Evolutionary conservation across 768 basidiomycete genomes (phyloP).

Genomic region (Auricularia sp.): DNA sequence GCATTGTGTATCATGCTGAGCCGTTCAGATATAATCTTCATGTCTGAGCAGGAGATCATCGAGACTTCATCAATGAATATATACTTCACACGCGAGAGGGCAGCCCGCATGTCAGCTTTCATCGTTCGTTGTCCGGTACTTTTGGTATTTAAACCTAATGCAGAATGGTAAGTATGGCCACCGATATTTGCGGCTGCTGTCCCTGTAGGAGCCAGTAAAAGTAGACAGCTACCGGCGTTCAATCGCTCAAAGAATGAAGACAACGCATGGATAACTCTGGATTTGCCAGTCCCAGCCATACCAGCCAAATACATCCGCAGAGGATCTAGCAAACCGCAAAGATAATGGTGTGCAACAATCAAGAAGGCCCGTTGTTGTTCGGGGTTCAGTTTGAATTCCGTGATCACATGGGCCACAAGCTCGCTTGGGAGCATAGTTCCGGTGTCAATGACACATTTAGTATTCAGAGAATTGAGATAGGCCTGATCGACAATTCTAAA

Average conservation of each 20-base stretch:
- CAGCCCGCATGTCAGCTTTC: slow-evolving; percentile 10
- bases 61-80: slow-evolving; percentile 37
- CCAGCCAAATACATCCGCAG: slow-evolving; percentile 9
- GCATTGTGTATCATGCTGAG: slow-evolving; percentile 14
- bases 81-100: slow-evolving; percentile 20
- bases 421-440: neutral
- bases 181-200: slow-evolving; percentile 5
- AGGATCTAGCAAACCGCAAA: neutral
- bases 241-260: neutral
- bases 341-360: slow-evolving; percentile 5
- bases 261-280: slow-evolving; percentile 7
- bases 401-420: neutral
- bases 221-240: neutral
- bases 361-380: slow-evolving; percentile 7
- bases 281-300: slow-evolving; percentile 9
- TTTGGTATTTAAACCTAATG: neutral
- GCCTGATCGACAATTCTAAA: neutral
- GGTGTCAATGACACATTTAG: neutral
- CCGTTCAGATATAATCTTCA: slow-evolving; percentile 19
- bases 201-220: slow-evolving; percentile 7
- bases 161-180: slow-evolving; percentile 7
- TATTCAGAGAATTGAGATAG: no score
- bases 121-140: no score
- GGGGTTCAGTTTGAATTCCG: slow-evolving; percentile 3
- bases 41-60: slow-evolving; percentile 26